Evolutionary conservation across 305 asterid genomes (phyloP), one percentile per base, ranked within the genome.

Genomic region (Fraxinus sp.): DNA sequence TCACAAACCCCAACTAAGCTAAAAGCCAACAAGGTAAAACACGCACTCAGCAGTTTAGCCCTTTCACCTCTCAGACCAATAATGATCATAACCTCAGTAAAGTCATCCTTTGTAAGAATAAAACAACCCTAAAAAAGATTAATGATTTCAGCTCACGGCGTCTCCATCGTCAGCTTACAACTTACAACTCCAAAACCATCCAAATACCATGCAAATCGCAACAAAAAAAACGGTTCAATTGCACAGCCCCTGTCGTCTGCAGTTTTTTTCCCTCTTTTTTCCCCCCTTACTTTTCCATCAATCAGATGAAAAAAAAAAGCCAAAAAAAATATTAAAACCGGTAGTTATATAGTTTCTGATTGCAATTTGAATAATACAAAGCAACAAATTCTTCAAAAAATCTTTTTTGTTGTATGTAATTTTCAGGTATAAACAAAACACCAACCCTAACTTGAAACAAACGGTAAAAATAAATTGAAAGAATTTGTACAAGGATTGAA

Each of bases 401-500:
- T 11, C 13, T 6, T 71, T 49, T 71, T 71, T 71, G 43, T 71
- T 71, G 77, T 71, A 32, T 71, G 77, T 14, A 71, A 32, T 32
- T 71, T 71, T 68, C 5, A 13, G 24, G 32, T 16, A 14, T 14
- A 71, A 32, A 71, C 24, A 14, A 71, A 71, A 36, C 77, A 71
- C 26, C 77, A 71, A 33, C 77, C 77, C 77, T 71, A 32, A 71
- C 43, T 33, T 71, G 24, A 71, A 32, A 68, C 75, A 26, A 68
- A 68, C 75, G 37, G 39, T 28, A 68, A 14, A 59, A 66, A 26
- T 24, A 66, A 71, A 71, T 71, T 16, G 32, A 32, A 71, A 78
- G 82, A 79, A 83, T 81, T 85, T 73, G 75, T 79, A 84, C 59
- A 37, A 64, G 18, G 62, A 80, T 79, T 66, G 80, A 84, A 88